Evolutionary conservation across 2,329 filamentous ascomycete genomes (phyloP), one percentile per base, ranked within the genome.

Genomic region (Penicillium rolfsii): DNA sequence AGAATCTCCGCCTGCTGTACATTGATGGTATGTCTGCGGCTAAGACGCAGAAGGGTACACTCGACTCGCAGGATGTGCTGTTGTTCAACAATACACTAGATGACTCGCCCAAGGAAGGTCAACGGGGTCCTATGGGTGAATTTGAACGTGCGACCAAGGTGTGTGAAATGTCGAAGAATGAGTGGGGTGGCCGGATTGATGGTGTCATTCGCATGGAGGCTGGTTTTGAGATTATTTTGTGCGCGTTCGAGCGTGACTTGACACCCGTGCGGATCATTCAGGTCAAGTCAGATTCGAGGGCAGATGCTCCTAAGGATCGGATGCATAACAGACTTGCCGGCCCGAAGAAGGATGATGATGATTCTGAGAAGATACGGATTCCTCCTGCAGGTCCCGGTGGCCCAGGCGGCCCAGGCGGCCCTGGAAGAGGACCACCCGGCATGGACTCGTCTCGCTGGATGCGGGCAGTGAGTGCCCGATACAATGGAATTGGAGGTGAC

Each of bases 191-290:
- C 33, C 75, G 76, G 14, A 77, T 90, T n/a, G 85, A 90, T 67
- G 87, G 87, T 0, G 79, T 90, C 24, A 74, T 91, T 2, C 83
- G 89, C 11, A 88, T 88, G 82, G 89, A 91, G 69, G 82, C 83
- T 19, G 89, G 89, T 0, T 91, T 91, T 65, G 89, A 91, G 73
- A 80, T 90, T 56, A 88, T 91, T 53, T 78, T 89, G 22, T 91
- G 89, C 71, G 78, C 87, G 56, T 91, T 91, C 63, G 73, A 73
- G 36, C 69, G 76, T 12, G 70, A 79, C 64, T 65, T 83, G 1
- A 68, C 76, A 12, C 62, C 76, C 5, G 64, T 76, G 6, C 68
- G 72, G 5, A 75, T 79, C 22, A 73, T 67, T 9, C 68, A 70
- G 54, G 70, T 68, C 8, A 71, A 69, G 24, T 40, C 56, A 1